These are phyloP conservation scores for Solanum clarkiae DNA, from an alignment of 257 asterid species.

Conservation along the genomic window DNA sequence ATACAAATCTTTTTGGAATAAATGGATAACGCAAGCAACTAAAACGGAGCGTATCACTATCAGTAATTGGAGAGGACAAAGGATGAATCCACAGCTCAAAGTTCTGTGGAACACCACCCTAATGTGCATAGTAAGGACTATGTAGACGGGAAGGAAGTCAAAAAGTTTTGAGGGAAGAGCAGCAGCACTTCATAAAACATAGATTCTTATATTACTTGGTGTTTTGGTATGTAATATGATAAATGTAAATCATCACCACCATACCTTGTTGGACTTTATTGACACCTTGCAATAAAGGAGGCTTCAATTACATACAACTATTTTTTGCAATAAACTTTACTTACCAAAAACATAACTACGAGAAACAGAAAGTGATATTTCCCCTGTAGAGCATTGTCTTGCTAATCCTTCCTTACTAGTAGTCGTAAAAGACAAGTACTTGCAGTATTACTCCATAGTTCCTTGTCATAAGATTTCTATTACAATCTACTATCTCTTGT, in stretches of 20 bases:
- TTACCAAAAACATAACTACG: not conserved
- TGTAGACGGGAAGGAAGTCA: not conserved
- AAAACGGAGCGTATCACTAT: not conserved
- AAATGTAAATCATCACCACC: not conserved
- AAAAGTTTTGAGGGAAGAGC: not conserved
- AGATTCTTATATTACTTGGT: not conserved
- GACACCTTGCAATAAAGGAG: not conserved
- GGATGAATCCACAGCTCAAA: not conserved
- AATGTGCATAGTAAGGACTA: not conserved
- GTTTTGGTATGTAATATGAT: not conserved
- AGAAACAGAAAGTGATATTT: not conserved
- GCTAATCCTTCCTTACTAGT: too few relatives aligned
- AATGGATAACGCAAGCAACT: not conserved
- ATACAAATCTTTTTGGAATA: not conserved
- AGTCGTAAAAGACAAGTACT: too few relatives aligned
- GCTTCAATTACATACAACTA: not conserved
- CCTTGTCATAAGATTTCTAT: too few relatives aligned
- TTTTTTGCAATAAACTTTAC: not conserved
- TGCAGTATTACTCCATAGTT: too few relatives aligned
- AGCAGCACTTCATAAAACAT: not conserved
- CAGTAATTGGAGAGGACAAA: not conserved
- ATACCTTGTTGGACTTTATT: not conserved
- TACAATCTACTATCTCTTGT: too few relatives aligned
- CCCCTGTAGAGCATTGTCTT: too few relatives aligned
- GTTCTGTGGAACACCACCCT: not conserved